Evolutionary conservation across 768 basidiomycete genomes (phyloP).

Genomic region (Trametes coccinea): DNA sequence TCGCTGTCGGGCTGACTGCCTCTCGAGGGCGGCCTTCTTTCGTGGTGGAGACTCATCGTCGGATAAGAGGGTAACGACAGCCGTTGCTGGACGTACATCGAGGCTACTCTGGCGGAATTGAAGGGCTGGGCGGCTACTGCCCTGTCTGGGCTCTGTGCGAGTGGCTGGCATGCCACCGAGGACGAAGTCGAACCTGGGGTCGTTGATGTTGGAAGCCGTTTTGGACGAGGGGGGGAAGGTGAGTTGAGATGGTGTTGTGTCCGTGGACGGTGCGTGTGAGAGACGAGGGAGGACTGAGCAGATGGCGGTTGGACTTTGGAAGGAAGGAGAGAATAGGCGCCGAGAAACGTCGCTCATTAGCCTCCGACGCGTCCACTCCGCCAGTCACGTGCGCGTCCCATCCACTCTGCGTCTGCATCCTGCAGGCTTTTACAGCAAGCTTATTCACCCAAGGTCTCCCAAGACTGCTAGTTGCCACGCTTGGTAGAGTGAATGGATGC

Average conservation of each 20-base stretch:
- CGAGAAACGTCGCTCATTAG: conserved; percentile 1
- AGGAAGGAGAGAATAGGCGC: conserved; percentile 1
- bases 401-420: no score
- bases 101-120: conserved; percentile 4
- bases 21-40: conserved; percentile 6
- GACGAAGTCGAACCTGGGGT: neutral
- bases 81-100: conserved; percentile 3
- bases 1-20: conserved; percentile 3
- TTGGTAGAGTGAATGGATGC: no score
- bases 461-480: no score
- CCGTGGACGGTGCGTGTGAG: neutral
- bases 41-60: conserved; percentile 22
- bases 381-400: conserved; percentile 10
- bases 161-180: conserved; percentile 22
- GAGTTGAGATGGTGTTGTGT: neutral
- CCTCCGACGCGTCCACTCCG: conserved; percentile 13
- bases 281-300: neutral
- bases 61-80: conserved; percentile 25
- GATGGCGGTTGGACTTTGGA: conserved; percentile 14
- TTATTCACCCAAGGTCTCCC: no score
- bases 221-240: no score
- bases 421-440: no score
- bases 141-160: conserved; percentile 15
- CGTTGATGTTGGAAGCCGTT: neutral
- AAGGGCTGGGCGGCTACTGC: conserved; percentile 17